Evolutionary conservation across 345 rosid genomes (phyloP).

Genomic region (Ailanthus altissimus): DNA sequence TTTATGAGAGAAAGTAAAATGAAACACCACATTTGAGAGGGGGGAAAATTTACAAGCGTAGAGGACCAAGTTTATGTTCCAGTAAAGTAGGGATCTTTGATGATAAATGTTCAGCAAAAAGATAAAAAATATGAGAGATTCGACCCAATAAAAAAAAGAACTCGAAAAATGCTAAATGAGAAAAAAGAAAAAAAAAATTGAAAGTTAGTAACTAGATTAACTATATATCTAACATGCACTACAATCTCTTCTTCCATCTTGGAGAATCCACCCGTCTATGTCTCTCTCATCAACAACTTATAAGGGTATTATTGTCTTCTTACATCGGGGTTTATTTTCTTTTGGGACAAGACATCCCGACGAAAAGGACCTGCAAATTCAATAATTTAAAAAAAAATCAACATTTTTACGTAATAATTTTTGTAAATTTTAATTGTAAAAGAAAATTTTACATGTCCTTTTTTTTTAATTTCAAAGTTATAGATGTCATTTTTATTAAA

Average conservation of each 20-base stretch:
- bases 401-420: too few species aligned
- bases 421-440: too few species aligned
- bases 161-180: background rate
- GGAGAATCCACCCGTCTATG: background rate
- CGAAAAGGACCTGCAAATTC: too few species aligned
- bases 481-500: too few species aligned
- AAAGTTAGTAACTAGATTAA: background rate
- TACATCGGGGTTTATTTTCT: too few species aligned
- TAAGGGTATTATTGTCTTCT: constrained; percentile 32
- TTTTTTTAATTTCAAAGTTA: too few species aligned
- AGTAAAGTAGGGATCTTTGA: constrained; percentile 18
- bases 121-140: constrained; percentile 4
- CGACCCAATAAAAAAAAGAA: background rate
- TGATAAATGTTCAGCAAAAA: constrained; percentile 6
- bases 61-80: constrained; percentile 7
- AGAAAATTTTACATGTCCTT: too few species aligned
- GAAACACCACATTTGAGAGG: background rate
- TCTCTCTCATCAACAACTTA: background rate
- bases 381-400: too few species aligned
- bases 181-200: too few species aligned
- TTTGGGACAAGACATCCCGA: too few species aligned
- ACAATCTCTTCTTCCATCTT: background rate
- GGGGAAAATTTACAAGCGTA: background rate
- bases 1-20: background rate
- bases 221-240: background rate